These are phyloP conservation scores for Brassica nigra DNA, from an alignment of 345 rosid species.

Conservation along the genomic window DNA sequence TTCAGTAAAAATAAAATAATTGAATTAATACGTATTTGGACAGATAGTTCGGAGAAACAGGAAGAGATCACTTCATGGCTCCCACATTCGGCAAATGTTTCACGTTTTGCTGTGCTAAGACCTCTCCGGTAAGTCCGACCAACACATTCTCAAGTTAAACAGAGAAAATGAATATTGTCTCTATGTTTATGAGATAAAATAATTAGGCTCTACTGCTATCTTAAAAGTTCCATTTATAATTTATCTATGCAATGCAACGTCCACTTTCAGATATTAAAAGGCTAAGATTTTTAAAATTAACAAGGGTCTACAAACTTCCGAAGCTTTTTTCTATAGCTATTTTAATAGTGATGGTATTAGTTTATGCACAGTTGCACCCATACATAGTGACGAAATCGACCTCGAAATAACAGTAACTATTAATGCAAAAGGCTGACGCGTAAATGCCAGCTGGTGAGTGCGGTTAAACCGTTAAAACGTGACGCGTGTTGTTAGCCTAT, in stretches of 20 bases:
- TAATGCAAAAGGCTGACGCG: slow-evolving; percentile 15
- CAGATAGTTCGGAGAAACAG: slow-evolving; percentile 18
- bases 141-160: neutral
- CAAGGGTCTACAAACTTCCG: neutral
- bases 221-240: neutral
- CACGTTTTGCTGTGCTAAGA: slow-evolving; percentile 37
- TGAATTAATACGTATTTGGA: neutral
- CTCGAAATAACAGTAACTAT: slow-evolving; percentile 1
- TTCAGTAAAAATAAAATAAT: neutral
- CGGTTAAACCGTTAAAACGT: neutral
- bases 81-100: slow-evolving; percentile 37
- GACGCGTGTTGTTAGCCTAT: slow-evolving; percentile 6
- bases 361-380: neutral
- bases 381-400: slow-evolving; percentile 7
- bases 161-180: neutral
- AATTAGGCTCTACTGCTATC: neutral
- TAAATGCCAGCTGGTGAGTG: neutral
- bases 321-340: neutral
- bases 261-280: neutral
- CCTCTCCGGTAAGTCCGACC: slow-evolving; percentile 28
- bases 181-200: neutral
- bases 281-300: neutral
- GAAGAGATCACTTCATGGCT: slow-evolving; percentile 29
- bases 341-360: neutral
- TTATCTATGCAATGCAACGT: neutral